These are phyloP conservation scores for Zygosaccharomyces bailii DNA, from an alignment of 805 yeast species.

Conservation along the genomic window DNA sequence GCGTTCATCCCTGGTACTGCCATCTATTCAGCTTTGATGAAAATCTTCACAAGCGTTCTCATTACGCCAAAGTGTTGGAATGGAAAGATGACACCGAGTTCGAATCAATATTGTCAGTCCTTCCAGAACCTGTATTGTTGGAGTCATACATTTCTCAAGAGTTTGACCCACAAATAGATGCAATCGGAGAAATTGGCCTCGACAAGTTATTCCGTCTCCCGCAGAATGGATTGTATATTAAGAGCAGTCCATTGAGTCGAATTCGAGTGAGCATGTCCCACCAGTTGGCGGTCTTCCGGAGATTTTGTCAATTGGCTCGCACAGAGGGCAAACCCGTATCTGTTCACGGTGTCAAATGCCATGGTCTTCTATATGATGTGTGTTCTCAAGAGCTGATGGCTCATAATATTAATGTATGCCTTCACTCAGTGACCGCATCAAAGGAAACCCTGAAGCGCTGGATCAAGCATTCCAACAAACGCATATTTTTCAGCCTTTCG, in stretches of 20 bases:
- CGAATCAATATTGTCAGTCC: constrained; percentile 38
- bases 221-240: constrained; percentile 48
- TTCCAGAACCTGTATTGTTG: constrained; percentile 63
- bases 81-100: constrained; percentile 32
- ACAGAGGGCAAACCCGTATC: constrained; percentile 53
- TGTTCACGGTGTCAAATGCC: constrained; percentile 81
- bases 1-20: constrained; percentile 91
- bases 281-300: constrained; percentile 52
- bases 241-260: constrained; percentile 39
- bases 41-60: constrained; percentile 41
- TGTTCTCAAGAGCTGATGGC: constrained; percentile 28
- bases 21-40: constrained; percentile 52
- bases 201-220: constrained; percentile 77
- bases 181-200: constrained; percentile 89
- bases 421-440: constrained; percentile 88
- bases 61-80: constrained; percentile 53
- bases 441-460: constrained; percentile 58
- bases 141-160: constrained; percentile 31
- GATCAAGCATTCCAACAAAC: constrained; percentile 28
- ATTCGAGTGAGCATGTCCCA: constrained; percentile 62
- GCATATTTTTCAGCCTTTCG: constrained; percentile 34
- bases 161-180: constrained; percentile 24
- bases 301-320: constrained; percentile 55
- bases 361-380: constrained; percentile 53
- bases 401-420: constrained; percentile 42